Conservation (phyloP, 768 basidiomycete species). For the Pisolithus orientalis region DNA sequence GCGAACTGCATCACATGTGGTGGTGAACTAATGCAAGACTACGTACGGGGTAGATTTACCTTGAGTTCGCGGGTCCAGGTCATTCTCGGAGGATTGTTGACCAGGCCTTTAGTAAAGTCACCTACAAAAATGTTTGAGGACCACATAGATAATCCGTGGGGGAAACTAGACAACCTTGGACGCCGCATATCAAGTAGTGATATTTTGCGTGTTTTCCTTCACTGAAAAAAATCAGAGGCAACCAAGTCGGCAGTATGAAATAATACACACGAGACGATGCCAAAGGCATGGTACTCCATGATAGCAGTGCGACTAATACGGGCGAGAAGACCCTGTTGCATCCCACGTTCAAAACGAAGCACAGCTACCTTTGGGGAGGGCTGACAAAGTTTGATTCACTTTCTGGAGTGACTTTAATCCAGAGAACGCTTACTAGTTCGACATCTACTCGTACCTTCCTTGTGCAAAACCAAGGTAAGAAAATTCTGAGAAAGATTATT, state of each 20-base stretch:
- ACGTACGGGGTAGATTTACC: slow-evolving; percentile 31
- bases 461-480: slow-evolving; percentile 71
- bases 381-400: slow-evolving; percentile 28
- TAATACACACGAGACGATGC: slow-evolving; percentile 59
- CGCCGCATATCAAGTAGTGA: slow-evolving; percentile 78
- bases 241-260: not conserved
- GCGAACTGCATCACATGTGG: slow-evolving; percentile 44
- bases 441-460: slow-evolving; percentile 69
- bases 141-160: not conserved
- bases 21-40: slow-evolving; percentile 2
- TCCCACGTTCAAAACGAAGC: slow-evolving; percentile 73
- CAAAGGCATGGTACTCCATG: slow-evolving; percentile 81
- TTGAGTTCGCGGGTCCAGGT: slow-evolving; percentile 80
- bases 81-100: slow-evolving; percentile 59
- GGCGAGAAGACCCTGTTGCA: slow-evolving; percentile 77
- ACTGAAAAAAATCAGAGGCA: slow-evolving; percentile 30
- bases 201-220: slow-evolving; percentile 69
- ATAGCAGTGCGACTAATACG: slow-evolving; percentile 67
- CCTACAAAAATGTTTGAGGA: slow-evolving; percentile 28
- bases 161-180: slow-evolving; percentile 41
- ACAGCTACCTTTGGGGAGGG: slow-evolving; percentile 77
- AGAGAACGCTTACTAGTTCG: slow-evolving; percentile 50
- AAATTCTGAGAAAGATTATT: slow-evolving; percentile 39
- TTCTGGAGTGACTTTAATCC: not conserved
- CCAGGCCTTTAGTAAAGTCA: slow-evolving; percentile 71